Evolutionary conservation across 1,284 basidiomycete species (phyloP).

Genomic region (Spongiforma sp.): DNA sequence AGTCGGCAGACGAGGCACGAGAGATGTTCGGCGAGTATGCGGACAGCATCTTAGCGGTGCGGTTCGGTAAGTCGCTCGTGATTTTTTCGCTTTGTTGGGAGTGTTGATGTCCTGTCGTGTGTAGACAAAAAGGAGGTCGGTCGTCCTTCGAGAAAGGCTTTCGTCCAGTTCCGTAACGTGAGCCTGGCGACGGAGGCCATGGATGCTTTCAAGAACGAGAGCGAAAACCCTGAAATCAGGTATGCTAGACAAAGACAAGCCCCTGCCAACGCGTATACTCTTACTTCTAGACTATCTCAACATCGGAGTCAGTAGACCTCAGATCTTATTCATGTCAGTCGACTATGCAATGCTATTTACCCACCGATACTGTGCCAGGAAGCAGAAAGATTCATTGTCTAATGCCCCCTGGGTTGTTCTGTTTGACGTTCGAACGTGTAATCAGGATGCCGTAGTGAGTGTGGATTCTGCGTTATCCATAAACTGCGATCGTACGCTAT

Average conservation of each 20-base stretch:
- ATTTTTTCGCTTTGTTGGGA: background rate
- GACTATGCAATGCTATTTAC: background rate
- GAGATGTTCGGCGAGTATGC: constrained; percentile 29
- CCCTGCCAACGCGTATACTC: constrained; percentile 4
- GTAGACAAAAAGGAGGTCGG: constrained; percentile 10
- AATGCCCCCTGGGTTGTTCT: no score
- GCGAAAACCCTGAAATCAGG: constrained; percentile 2
- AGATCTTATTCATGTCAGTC: background rate
- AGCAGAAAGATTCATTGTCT: background rate
- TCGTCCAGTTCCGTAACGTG: constrained; percentile 31
- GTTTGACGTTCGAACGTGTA: no score
- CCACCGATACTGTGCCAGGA: background rate
- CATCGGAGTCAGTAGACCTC: constrained; percentile 10
- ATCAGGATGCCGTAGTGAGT: no score
- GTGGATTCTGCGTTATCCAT: no score
- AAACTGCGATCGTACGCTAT: no score
- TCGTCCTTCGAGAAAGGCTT: constrained; percentile 15
- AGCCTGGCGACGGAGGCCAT: constrained; percentile 29
- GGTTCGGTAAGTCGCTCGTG: constrained; percentile 24
- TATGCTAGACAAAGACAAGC: constrained; percentile 28
- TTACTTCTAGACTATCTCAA: constrained; percentile 30
- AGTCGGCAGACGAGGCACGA: constrained; percentile 23
- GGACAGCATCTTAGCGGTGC: constrained; percentile 22
- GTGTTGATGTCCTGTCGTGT: constrained; percentile 6
- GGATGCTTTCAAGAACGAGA: constrained; percentile 23